Base-by-base conservation (phyloP, 495 filamentous ascomycete genomes). In the Talaromyces nanjingensis region DNA sequence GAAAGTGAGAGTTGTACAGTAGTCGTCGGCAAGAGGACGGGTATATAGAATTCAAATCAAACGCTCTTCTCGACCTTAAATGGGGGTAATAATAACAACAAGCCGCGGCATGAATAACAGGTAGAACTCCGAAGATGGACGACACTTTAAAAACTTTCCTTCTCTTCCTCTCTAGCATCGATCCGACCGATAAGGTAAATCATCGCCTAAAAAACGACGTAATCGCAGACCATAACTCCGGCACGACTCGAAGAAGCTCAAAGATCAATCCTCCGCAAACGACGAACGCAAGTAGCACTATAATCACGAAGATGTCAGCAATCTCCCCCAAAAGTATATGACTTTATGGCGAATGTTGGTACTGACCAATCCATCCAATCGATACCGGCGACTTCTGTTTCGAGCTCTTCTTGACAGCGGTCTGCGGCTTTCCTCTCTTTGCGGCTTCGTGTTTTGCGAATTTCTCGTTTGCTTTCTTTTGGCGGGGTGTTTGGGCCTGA, bases 401-500 rank as follows among this genome's bases (percentile, higher is more conserved):
- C 66, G 79, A 73, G 69, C 82, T 83, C 73, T 87, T 85, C 81
- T 92, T 93, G 65, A 86, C 70, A 22, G 83, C 81, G 25, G 74
- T 79, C 65, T 88, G 84, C 22, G 89, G 86, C 79, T 94, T 97
- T 66, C 94, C 94, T 66, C 89, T 86, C 72, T 91, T 93, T 24
- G 83, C 82, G 65, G 88, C 87, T 74, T 97, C 87, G 42, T 86
- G 81, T 72, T 90, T 89, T 45, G 86, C 88, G 75, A 89, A 98
- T 67, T 87, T 88, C 64, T 87, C 87, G 78, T 98, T 98, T 42
- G 90, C 89, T 70, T 85, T 86, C 67, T 93, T 89, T 80, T 98
- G 96, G 74, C 92, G 86, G 31, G 91, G 93, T 65, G 94, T 98
- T 88, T 98, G 94, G 29, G 89, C 89, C 93, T 98, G 68, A 22